Base-by-base conservation (phyloP, 495 filamentous ascomycete genomes). In the Penicillium diatomitis region DNA sequence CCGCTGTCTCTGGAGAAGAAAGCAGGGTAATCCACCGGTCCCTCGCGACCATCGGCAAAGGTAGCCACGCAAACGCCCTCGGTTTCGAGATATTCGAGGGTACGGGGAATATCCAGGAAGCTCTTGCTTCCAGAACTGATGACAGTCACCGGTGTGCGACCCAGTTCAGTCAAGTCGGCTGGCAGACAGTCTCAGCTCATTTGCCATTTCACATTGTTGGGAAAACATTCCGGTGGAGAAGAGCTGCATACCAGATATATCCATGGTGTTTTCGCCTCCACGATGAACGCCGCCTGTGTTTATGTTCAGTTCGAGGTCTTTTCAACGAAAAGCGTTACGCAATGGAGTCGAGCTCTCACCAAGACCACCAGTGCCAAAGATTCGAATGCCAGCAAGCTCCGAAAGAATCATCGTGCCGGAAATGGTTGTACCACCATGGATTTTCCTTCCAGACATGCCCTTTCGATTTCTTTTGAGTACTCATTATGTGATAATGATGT, bases 71-170 rank as follows among this genome's bases (percentile, higher is more conserved):
- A 74, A 31, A 86, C 89, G 5, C 92, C 92, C 63, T 95, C 86
- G 0, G 92, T 98, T 65, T 98, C 92, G 11, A 98, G 78, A 55
- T 87, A 95, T 69, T 98, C 92, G 2, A 98, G 74, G 2, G 92
- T 98, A 47, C 85, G 75, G 5, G 86, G 85, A 50, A 96, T 85
- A 59, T 98, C 92, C 7, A 98, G 70, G 63, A 98, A 98, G 56
- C 92, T 89, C 69, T 98, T 98, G 58, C 88, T 91, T 4, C 92
- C 92, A 47, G 85, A 87, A 63, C 84, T 86, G 30, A 97, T 75
- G 6, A 98, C 90, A 29, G 90, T 83, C 38, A 98, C 82, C 7
- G 87, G 78, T 3, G 92, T 98, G 31, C 90, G 77, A n/a, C 91
- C 89, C 32, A 98, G 78, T 69, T 98, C 92, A 4, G 87, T 96